Conservation (phyloP, 1,284 basidiomycete genomes). For the Puccinia coronata region DNA sequence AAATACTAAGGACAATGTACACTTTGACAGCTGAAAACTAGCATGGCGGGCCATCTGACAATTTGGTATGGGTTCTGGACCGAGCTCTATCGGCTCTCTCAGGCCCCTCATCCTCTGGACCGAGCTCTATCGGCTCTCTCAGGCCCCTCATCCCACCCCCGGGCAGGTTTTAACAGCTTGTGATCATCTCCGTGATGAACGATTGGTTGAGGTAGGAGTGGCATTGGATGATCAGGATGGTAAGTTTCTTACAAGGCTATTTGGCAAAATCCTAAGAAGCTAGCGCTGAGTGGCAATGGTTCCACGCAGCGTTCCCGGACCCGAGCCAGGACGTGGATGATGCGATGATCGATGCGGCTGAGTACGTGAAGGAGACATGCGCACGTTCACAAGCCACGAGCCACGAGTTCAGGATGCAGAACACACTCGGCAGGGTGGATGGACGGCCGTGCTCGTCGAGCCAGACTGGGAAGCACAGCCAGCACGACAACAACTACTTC, state of each 20-base stretch:
- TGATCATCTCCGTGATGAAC: conserved; percentile 85
- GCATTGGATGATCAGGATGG: conserved; percentile 96
- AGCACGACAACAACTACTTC: too few species aligned
- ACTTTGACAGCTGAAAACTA: neutral
- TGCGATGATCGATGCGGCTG: too few species aligned
- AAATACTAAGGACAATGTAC: too few species aligned
- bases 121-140: conserved; percentile 77
- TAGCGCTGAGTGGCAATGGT: neutral
- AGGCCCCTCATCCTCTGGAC: conserved; percentile 76
- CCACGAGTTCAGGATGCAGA: too few species aligned
- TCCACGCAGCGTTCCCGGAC: too few species aligned
- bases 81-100: conserved; percentile 77
- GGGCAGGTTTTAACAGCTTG: conserved; percentile 79
- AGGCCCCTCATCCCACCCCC: conserved; percentile 64
- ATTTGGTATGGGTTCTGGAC: conserved; percentile 88
- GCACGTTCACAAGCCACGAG: too few species aligned
- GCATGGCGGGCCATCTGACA: conserved; percentile 84
- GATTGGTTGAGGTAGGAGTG: conserved; percentile 88
- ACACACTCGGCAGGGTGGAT: too few species aligned
- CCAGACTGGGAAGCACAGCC: too few species aligned
- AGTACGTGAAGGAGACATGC: too few species aligned
- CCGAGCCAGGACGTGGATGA: too few species aligned
- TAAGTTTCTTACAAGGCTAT: conserved; percentile 55
- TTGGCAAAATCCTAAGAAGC: neutral
- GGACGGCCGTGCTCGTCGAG: too few species aligned